Percentiles rank a stretch among this genome's conserved stretches.
These are phyloP conservation scores for Galerina marginata DNA, from an alignment of 768 basidiomycete species.

Conservation along the genomic window DNA sequence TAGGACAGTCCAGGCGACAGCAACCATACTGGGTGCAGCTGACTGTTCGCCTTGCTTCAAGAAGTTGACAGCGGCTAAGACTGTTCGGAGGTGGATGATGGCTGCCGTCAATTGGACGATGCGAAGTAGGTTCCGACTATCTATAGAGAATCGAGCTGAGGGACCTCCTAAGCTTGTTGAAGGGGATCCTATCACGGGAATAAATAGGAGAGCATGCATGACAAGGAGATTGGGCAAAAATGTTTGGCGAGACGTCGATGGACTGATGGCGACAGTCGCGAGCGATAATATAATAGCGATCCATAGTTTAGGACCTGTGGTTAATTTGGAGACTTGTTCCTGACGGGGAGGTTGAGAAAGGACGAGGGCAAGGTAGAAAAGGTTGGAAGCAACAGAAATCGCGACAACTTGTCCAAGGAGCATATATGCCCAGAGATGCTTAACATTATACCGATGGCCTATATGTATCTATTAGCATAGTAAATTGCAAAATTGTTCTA, in stretches of 20 bases:
- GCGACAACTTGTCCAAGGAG: conserved; percentile 76
- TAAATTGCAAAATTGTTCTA: conserved; percentile 9
- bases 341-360: conserved; percentile 36
- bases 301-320: conserved; percentile 38
- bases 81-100: conserved; percentile 41
- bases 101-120: conserved; percentile 36
- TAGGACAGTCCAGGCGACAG: conserved; percentile 41
- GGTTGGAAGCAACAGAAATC: conserved; percentile 65
- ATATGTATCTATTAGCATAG: neutral
- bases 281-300: conserved; percentile 51
- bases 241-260: conserved; percentile 43
- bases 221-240: conserved; percentile 65
- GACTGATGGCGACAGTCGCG: conserved; percentile 47
- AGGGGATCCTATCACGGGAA: conserved; percentile 50
- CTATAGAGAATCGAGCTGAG: conserved; percentile 24
- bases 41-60: conserved; percentile 21
- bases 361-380: conserved; percentile 62
- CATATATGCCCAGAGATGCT: conserved; percentile 70
- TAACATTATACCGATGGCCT: conserved; percentile 47
- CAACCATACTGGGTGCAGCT: conserved; percentile 25
- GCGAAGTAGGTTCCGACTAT: conserved; percentile 40
- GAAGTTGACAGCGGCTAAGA: conserved; percentile 26
- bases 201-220: conserved; percentile 62
- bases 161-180: neutral
- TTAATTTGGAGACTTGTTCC: conserved; percentile 3